These are phyloP conservation scores for Pythium utonaiense DNA, from an alignment of 352 stramenopile species.

Conservation along the genomic window DNA sequence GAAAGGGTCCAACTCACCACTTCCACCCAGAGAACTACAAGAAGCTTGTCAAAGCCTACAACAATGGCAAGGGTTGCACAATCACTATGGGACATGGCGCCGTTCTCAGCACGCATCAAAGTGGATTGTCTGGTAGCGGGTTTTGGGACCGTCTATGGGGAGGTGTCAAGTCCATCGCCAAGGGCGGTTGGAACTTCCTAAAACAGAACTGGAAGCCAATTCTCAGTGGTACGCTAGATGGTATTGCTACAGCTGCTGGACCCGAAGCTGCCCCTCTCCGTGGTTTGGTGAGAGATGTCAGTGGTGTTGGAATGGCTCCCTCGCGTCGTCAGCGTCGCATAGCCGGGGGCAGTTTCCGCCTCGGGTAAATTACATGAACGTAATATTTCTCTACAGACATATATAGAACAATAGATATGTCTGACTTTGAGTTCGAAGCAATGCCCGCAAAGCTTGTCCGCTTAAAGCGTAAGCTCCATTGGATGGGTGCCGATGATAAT, in stretches of 20 bases:
- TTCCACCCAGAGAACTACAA: constrained; percentile 29
- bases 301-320: neutral
- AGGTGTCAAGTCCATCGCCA: neutral
- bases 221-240: neutral
- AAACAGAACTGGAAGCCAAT: neutral
- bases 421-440: no score
- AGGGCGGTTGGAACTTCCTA: neutral
- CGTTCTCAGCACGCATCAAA: constrained; percentile 25
- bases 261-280: neutral
- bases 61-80: constrained; percentile 16
- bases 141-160: constrained; percentile 18
- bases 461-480: no score
- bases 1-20: constrained; percentile 20
- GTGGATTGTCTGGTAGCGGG: constrained; percentile 10
- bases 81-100: constrained; percentile 18
- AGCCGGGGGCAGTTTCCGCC: no score
- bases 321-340: neutral
- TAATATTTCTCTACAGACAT: no score
- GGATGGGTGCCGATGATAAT: no score
- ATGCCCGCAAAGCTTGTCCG: no score
- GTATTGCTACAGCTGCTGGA: neutral
- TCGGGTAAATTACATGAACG: no score
- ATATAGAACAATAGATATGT: no score
- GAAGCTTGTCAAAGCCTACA: constrained; percentile 23
- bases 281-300: neutral